These are phyloP conservation scores for Suillus occidentalis DNA, from an alignment of 768 basidiomycete genomes.

Conservation along the genomic window DNA sequence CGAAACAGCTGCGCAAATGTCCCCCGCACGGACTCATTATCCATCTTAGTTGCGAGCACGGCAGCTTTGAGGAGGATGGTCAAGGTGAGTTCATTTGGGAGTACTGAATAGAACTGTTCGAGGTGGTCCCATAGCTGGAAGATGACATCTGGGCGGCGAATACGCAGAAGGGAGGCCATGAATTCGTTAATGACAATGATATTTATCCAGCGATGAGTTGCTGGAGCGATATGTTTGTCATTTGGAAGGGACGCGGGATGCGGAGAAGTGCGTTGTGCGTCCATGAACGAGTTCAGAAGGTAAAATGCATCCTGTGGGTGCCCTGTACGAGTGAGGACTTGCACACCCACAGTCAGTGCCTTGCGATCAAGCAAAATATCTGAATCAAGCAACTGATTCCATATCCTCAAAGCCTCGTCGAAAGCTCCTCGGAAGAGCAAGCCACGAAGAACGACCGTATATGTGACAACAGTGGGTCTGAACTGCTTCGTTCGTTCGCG, in stretches of 20 bases:
- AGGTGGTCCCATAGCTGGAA: slow-evolving; percentile 73
- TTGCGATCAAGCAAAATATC: slow-evolving; percentile 43
- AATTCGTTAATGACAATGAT: slow-evolving; percentile 42
- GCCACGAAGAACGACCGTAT: slow-evolving; percentile 56
- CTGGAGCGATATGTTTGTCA: background rate
- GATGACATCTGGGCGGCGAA: slow-evolving; percentile 59
- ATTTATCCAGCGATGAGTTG: slow-evolving; percentile 15
- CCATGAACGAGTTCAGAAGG: slow-evolving; percentile 44
- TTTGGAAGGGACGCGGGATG: slow-evolving; percentile 10
- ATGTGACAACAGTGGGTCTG: slow-evolving; percentile 45
- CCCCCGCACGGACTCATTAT: slow-evolving; percentile 51
- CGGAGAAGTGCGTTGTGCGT: slow-evolving; percentile 20
- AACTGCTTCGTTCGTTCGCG: slow-evolving; percentile 28
- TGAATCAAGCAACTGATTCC: slow-evolving; percentile 40
- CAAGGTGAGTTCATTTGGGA: slow-evolving; percentile 57
- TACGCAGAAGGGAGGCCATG: slow-evolving; percentile 47
- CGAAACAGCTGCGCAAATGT: slow-evolving; percentile 44
- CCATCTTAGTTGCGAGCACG: slow-evolving; percentile 48
- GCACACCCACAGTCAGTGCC: slow-evolving; percentile 51
- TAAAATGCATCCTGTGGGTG: slow-evolving; percentile 49
- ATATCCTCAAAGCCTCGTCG: slow-evolving; percentile 41
- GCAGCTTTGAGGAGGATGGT: slow-evolving; percentile 62
- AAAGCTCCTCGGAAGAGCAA: slow-evolving; percentile 45
- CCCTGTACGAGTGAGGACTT: slow-evolving; percentile 44
- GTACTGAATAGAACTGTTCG: slow-evolving; percentile 53